Evolutionary conservation across 345 rosid species (phyloP).

Genomic region (Eucalyptus guilfoylei): DNA sequence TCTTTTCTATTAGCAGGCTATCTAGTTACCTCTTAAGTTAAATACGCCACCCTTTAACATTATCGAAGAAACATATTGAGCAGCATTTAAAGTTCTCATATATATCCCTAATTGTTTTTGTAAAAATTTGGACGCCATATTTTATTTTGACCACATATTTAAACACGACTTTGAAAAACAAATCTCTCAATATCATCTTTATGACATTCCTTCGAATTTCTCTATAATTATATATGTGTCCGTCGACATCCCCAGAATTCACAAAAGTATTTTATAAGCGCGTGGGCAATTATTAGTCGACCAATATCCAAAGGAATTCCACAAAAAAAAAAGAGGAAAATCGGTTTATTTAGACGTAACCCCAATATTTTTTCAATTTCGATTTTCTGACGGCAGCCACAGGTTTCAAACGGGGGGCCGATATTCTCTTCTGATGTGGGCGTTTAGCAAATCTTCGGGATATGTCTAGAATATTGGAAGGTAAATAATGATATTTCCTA

Average conservation of each 20-base stretch:
- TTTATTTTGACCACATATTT: not conserved
- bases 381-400: not conserved
- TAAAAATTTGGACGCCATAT: not conserved
- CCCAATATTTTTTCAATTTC: not conserved
- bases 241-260: not conserved
- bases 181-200: not conserved
- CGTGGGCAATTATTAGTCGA: not conserved
- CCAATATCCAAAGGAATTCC: not conserved
- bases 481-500: not conserved
- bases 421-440: not conserved
- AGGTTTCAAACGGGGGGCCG: not conserved
- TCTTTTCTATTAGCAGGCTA: not conserved
- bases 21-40: not conserved
- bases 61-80: not conserved
- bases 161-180: not conserved
- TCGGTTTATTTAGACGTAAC: not conserved
- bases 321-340: accelerated
- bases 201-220: not conserved
- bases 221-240: not conserved
- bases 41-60: not conserved
- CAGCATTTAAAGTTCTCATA: not conserved
- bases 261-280: not conserved
- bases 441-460: not conserved
- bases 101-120: not conserved
- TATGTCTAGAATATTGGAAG: not conserved